These are phyloP conservation scores for Sporothrix sp. DNA, from an alignment of 2,329 filamentous ascomycete genomes.

Conservation along the genomic window DNA sequence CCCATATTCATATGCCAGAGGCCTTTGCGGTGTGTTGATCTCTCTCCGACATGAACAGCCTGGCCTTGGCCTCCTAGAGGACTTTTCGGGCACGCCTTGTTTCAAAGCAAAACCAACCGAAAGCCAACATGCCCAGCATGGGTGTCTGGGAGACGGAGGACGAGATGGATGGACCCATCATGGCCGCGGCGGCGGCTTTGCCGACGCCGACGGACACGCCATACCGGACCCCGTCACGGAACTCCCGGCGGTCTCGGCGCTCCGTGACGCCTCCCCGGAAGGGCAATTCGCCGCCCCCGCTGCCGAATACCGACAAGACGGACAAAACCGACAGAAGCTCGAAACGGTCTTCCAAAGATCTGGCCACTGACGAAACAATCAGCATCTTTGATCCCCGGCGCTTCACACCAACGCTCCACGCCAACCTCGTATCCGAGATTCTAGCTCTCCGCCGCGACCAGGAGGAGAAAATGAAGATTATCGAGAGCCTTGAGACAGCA, in stretches of 20 bases:
- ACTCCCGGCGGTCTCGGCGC: constrained; percentile 50
- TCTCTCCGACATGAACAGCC: constrained; percentile 14
- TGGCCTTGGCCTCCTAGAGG: constrained; percentile 1
- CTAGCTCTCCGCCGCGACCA: constrained; percentile 77
- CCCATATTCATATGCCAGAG: too few species aligned
- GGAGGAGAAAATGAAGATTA: constrained; percentile 77
- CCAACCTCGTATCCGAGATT: constrained; percentile 90
- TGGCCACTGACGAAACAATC: constrained; percentile 57
- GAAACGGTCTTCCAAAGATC: constrained; percentile 48
- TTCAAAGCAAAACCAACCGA: neutral
- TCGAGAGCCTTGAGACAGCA: constrained; percentile 71
- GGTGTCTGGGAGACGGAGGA: constrained; percentile 54
- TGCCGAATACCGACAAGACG: constrained; percentile 32
- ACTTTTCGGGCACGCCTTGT: constrained; percentile 5
- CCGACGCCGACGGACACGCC: constrained; percentile 64
- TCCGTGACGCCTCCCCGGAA: constrained; percentile 55
- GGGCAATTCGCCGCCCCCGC: constrained; percentile 49
- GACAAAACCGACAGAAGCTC: constrained; percentile 36
- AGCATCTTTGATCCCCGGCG: constrained; percentile 76
- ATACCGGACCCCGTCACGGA: constrained; percentile 61
- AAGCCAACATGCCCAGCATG: constrained; percentile 31
- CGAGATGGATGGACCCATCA: constrained; percentile 46
- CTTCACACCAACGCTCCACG: constrained; percentile 91
- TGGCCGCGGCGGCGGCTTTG: constrained; percentile 38
- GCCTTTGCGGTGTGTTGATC: too few species aligned